Conservation (phyloP, 1,139 yeast genomes). For the Trichomonascaceae sp. region DNA sequence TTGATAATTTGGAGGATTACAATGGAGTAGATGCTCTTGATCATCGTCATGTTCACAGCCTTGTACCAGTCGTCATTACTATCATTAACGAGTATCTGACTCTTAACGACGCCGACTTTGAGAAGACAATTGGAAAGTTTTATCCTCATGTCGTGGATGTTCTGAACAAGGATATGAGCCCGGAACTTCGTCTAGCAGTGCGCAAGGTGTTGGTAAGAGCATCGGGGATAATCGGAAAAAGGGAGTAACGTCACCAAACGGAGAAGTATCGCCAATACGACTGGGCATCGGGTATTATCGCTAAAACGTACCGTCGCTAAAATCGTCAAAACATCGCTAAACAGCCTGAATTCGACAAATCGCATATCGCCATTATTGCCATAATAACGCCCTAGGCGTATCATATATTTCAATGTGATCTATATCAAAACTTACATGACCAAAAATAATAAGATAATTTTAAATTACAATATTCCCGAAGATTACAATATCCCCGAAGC, state of each 20-base stretch:
- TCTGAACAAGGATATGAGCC: conserved; percentile 61
- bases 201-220: conserved; percentile 61
- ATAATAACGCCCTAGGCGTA: neutral
- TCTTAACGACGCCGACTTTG: conserved; percentile 71
- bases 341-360: no score
- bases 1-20: conserved; percentile 62
- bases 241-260: neutral
- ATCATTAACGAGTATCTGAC: conserved; percentile 76
- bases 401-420: neutral
- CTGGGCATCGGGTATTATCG: no score
- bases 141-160: conserved; percentile 63
- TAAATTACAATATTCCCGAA: conserved; percentile 53
- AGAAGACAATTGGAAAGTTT: conserved; percentile 53
- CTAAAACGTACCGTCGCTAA: no score
- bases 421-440: neutral
- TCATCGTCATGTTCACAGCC: conserved; percentile 71
- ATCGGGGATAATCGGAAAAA: conserved; percentile 37
- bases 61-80: conserved; percentile 90
- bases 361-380: no score
- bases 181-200: conserved; percentile 64
- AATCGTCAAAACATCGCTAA: no score
- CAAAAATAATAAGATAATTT: neutral
- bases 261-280: neutral
- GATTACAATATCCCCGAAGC: conserved; percentile 88
- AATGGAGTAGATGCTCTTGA: conserved; percentile 63